Evolutionary conservation across 2,329 filamentous ascomycete species (phyloP).

Genomic region (Fusarium nurragi): DNA sequence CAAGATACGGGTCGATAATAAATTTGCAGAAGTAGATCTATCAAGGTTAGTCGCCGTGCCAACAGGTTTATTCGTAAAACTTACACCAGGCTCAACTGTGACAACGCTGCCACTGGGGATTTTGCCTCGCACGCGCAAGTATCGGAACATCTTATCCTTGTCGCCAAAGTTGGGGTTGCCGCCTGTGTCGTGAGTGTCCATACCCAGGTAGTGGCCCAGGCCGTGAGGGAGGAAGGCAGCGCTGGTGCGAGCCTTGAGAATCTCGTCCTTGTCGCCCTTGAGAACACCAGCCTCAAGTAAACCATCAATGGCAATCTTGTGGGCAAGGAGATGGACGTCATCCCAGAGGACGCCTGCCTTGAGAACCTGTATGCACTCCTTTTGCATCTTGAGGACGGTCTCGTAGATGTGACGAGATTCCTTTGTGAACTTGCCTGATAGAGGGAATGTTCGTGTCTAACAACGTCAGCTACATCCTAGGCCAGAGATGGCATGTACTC

Average conservation of each 20-base stretch:
- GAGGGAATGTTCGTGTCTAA: constrained; percentile 86
- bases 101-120: constrained; percentile 84
- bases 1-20: constrained; percentile 83
- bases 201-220: constrained; percentile 87
- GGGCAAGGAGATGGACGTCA: constrained; percentile 80
- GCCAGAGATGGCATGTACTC: constrained; percentile 38
- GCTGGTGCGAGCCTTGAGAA: constrained; percentile 81
- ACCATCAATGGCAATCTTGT: constrained; percentile 83
- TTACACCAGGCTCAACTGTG: constrained; percentile 91
- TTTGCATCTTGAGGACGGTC: constrained; percentile 88
- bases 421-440: constrained; percentile 74
- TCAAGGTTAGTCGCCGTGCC: not conserved
- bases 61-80: constrained; percentile 42
- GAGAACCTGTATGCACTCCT: constrained; percentile 76
- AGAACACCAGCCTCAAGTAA: constrained; percentile 80
- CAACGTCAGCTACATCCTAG: not conserved
- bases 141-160: constrained; percentile 84
- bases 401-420: constrained; percentile 81
- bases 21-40: constrained; percentile 91
- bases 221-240: constrained; percentile 93
- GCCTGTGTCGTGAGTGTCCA: constrained; percentile 91
- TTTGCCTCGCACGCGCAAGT: constrained; percentile 79
- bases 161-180: constrained; percentile 83
- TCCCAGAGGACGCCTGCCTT: constrained; percentile 82
- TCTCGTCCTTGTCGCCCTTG: constrained; percentile 72